phyloP scores from a whole-genome alignment of 352 stramenopile genomes.

The Pythium phragmiticola region DNA sequence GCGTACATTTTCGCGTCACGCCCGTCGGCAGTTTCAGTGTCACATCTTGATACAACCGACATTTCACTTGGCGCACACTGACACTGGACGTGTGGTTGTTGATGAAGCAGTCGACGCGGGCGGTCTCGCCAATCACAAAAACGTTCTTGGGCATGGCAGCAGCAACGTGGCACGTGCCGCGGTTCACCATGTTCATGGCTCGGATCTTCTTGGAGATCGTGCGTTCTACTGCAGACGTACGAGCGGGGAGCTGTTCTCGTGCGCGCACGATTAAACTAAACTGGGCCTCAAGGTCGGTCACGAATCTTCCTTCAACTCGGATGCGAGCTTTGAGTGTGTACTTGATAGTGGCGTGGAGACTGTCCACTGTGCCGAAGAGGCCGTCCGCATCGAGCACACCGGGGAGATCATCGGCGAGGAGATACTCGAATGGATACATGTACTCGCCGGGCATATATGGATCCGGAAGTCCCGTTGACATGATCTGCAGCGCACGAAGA shows the following conservation, averaged over 20 bases:
- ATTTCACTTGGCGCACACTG: constrained; percentile 46
- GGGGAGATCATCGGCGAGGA: constrained; percentile 48
- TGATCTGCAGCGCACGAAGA: constrained; percentile 29
- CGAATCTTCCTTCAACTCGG: constrained; percentile 65
- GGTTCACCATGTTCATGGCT: constrained; percentile 50
- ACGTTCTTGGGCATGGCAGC: constrained; percentile 66
- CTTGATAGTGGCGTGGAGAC: constrained; percentile 70
- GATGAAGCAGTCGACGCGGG: constrained; percentile 65
- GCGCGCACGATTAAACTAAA: constrained; percentile 50
- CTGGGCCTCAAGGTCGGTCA: constrained; percentile 65
- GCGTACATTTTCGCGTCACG: constrained; percentile 36
- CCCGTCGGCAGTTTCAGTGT: constrained; percentile 42
- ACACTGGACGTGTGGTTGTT: constrained; percentile 69
- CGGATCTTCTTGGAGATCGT: constrained; percentile 66
- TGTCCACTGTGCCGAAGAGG: constrained; percentile 46
- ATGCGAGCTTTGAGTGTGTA: constrained; percentile 71
- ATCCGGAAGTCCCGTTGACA: constrained; percentile 46
- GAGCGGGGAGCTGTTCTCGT: constrained; percentile 29
- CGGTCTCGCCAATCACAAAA: constrained; percentile 53
- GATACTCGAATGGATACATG: constrained; percentile 66
- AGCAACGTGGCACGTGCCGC: constrained; percentile 59
- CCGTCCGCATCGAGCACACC: constrained; percentile 58
- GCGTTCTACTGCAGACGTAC: constrained; percentile 41
- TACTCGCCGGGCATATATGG: constrained; percentile 65
- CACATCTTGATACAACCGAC: constrained; percentile 62